Evolutionary conservation across 2,329 filamentous ascomycete genomes (phyloP).

Genomic region (Aspergillus spinulosporus): DNA sequence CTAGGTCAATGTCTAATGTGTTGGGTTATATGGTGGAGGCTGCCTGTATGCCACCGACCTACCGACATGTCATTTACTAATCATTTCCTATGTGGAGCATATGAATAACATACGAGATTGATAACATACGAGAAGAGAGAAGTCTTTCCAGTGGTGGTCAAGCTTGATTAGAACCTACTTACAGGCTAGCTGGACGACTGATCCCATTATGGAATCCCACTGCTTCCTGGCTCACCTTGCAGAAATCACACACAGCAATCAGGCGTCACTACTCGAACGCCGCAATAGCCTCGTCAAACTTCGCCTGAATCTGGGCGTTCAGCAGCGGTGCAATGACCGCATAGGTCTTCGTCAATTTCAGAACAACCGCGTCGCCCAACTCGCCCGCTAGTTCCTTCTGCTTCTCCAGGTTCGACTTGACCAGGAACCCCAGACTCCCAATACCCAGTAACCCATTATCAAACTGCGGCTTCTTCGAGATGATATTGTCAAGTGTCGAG

Average conservation of each 20-base stretch:
- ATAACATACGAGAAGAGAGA: too few species aligned
- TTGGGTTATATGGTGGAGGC: too few species aligned
- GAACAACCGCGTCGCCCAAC: conserved; percentile 17
- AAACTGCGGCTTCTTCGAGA: conserved; percentile 22
- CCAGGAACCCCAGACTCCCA: conserved; percentile 20
- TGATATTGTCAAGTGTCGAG: conserved; percentile 21
- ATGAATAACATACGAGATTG: neutral
- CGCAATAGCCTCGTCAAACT: conserved; percentile 21
- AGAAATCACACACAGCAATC: too few species aligned
- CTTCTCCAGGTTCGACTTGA: conserved; percentile 20
- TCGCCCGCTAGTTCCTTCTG: conserved; percentile 17
- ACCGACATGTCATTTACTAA: neutral
- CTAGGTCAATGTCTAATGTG: neutral
- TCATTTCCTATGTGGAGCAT: neutral
- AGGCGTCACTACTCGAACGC: conserved; percentile 8
- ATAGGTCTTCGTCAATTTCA: conserved; percentile 20
- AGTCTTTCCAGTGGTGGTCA: neutral
- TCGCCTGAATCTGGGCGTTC: conserved; percentile 17
- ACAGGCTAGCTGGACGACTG: too few species aligned
- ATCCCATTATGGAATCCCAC: too few species aligned
- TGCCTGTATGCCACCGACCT: too few species aligned
- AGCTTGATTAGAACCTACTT: neutral
- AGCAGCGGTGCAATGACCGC: conserved; percentile 20
- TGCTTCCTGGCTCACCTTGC: too few species aligned
- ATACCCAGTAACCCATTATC: conserved; percentile 21